phyloP scores from a whole-genome alignment of 208 protist species.

The Leishmania turanica region DNA sequence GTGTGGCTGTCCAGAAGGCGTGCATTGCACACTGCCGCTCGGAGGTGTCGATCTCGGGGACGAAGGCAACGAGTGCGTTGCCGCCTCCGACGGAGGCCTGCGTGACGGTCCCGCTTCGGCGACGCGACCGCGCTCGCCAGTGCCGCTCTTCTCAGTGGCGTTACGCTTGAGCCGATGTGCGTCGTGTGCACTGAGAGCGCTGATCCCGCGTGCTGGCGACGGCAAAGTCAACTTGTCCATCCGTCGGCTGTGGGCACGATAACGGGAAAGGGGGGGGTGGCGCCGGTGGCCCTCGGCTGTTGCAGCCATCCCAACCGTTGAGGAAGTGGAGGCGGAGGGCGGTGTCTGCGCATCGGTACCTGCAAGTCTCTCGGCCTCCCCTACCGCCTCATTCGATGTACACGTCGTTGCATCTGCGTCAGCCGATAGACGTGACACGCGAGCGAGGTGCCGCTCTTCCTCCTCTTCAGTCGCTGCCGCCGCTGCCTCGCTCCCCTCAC shows the following conservation, averaged over 20 bases:
- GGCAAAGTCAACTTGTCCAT: not conserved
- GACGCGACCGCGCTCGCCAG: not conserved
- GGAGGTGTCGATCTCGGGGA: not conserved
- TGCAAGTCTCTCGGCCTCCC: not conserved
- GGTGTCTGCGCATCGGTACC: not conserved
- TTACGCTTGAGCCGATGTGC: slow-evolving; percentile 17
- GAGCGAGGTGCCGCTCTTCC: not conserved
- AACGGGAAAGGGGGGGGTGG: not conserved
- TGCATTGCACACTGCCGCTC: not conserved
- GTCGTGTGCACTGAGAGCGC: slow-evolving; percentile 7
- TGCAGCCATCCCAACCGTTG: not conserved
- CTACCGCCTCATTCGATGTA: not conserved
- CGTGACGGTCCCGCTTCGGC: not conserved
- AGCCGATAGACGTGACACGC: not conserved
- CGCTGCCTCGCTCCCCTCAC: not conserved
- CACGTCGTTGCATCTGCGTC: not conserved
- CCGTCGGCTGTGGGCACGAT: not conserved
- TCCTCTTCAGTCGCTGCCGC: not conserved
- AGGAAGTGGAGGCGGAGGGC: not conserved
- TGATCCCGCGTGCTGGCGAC: slow-evolving; percentile 1
- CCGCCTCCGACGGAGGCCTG: not conserved
- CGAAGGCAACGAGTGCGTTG: not conserved
- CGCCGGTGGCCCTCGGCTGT: not conserved
- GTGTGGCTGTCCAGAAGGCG: not conserved
- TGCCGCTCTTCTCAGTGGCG: not conserved